These are phyloP conservation scores for Leccinum fibrillosum DNA, from an alignment of 768 basidiomycete species.

Conservation along the genomic window DNA sequence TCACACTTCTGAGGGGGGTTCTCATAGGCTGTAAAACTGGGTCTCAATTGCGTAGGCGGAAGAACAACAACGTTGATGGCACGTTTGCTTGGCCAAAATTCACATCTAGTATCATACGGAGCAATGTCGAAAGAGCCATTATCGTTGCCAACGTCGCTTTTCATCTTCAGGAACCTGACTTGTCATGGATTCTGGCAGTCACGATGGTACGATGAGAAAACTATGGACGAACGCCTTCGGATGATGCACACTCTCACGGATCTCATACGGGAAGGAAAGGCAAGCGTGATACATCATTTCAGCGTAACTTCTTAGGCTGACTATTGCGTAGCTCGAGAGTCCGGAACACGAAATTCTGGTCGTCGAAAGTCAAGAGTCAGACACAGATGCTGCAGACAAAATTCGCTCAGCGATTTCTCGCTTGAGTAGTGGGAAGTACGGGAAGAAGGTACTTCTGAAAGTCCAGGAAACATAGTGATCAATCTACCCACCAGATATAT, in stretches of 20 bases:
- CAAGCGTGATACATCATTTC: slow-evolving; percentile 20
- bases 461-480: slow-evolving; percentile 29
- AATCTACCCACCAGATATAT: background rate
- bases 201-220: slow-evolving; percentile 58
- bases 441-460: slow-evolving; percentile 48
- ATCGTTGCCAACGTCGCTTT: slow-evolving; percentile 68
- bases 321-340: slow-evolving; percentile 50
- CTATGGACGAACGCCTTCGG: slow-evolving; percentile 44
- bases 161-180: slow-evolving; percentile 83
- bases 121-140: slow-evolving; percentile 87
- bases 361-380: slow-evolving; percentile 40
- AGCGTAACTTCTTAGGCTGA: slow-evolving; percentile 2
- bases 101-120: slow-evolving; percentile 83
- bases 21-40: slow-evolving; percentile 40
- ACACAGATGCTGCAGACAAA: slow-evolving; percentile 33
- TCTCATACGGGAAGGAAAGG: slow-evolving; percentile 56
- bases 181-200: slow-evolving; percentile 79
- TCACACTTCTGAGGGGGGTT: background rate
- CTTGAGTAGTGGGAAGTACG: slow-evolving; percentile 36
- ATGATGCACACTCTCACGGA: slow-evolving; percentile 50
- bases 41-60: slow-evolving; percentile 63
- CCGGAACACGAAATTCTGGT: slow-evolving; percentile 69
- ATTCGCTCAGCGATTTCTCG: slow-evolving; percentile 35
- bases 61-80: slow-evolving; percentile 67
- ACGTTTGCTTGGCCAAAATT: slow-evolving; percentile 59